These are phyloP conservation scores for Pochonia chlamydosporia DNA, from an alignment of 2,329 filamentous ascomycete genomes.

Conservation along the genomic window DNA sequence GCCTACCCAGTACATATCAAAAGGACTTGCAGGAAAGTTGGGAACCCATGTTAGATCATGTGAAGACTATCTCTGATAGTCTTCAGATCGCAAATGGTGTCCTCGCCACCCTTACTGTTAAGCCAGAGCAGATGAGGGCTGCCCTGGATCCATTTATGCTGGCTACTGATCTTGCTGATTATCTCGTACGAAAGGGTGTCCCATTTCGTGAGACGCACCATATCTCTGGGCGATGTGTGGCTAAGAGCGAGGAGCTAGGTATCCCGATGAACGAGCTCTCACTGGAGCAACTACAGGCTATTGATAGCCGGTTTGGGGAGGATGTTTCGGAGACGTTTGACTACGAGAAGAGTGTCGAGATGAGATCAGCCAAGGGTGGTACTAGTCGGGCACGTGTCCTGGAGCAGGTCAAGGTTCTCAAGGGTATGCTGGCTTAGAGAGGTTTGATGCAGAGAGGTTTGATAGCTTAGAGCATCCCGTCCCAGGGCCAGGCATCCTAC, in stretches of 20 bases:
- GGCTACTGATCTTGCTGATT: conserved; percentile 63
- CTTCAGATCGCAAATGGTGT: conserved; percentile 79
- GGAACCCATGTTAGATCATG: conserved; percentile 78
- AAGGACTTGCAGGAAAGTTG: conserved; percentile 88
- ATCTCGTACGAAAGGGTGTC: conserved; percentile 59
- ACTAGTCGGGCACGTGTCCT: conserved; percentile 65
- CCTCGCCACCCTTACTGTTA: conserved; percentile 63
- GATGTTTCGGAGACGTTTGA: conserved; percentile 69
- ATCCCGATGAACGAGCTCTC: conserved; percentile 66
- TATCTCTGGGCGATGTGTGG: conserved; percentile 61
- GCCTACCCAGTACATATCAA: conserved; percentile 78
- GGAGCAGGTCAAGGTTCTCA: conserved; percentile 54
- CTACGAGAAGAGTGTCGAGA: conserved; percentile 79
- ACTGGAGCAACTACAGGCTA: conserved; percentile 58
- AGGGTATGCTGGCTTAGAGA: conserved; percentile 25
- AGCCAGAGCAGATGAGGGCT: conserved; percentile 70
- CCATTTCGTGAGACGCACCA: conserved; percentile 79
- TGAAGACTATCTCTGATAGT: conserved; percentile 76
- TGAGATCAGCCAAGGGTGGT: conserved; percentile 69
- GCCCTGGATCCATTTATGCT: conserved; percentile 81
- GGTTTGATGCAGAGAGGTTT: too few species aligned
- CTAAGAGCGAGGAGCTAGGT: conserved; percentile 30
- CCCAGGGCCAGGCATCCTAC: too few species aligned
- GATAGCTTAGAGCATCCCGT: not conserved
- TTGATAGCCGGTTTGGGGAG: conserved; percentile 64